Percentiles rank a stretch among this genome's conserved stretches.
These are phyloP conservation scores for Didymella glomerata DNA, from an alignment of 2,329 filamentous ascomycete species.

Conservation along the genomic window DNA sequence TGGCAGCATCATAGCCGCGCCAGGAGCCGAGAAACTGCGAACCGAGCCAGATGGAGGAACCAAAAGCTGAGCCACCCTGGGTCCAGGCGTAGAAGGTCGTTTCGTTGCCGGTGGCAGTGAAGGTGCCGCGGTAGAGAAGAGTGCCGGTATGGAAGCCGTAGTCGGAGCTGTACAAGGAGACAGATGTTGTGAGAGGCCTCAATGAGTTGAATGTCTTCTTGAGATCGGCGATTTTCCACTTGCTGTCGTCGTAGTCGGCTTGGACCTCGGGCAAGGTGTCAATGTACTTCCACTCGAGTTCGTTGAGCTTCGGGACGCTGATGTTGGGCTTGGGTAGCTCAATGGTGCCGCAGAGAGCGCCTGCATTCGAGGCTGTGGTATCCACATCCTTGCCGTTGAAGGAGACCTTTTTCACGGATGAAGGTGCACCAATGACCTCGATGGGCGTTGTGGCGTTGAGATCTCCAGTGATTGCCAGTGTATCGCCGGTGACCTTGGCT, in stretches of 20 bases:
- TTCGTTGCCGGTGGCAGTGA: slow-evolving; percentile 70
- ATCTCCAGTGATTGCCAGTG: slow-evolving; percentile 72
- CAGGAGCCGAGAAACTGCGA: slow-evolving; percentile 70
- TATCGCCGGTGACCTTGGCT: slow-evolving; percentile 63
- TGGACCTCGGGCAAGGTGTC: slow-evolving; percentile 76
- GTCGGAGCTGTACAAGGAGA: slow-evolving; percentile 71
- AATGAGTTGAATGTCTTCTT: slow-evolving; percentile 68
- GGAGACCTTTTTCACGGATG: slow-evolving; percentile 61
- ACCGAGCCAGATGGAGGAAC: slow-evolving; percentile 72
- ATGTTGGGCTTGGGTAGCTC: slow-evolving; percentile 61
- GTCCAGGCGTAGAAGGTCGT: slow-evolving; percentile 65
- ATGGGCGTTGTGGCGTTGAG: slow-evolving; percentile 73
- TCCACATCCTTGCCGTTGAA: slow-evolving; percentile 64
- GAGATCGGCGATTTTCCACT: slow-evolving; percentile 69
- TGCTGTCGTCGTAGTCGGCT: slow-evolving; percentile 70
- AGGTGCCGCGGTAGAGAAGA: slow-evolving; percentile 74
- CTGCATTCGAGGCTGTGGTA: slow-evolving; percentile 54
- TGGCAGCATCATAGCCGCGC: slow-evolving; percentile 62
- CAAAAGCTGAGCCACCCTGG: slow-evolving; percentile 73
- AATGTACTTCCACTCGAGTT: slow-evolving; percentile 72
- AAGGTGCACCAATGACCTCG: slow-evolving; percentile 71
- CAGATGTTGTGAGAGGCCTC: slow-evolving; percentile 66
- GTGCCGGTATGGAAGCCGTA: slow-evolving; percentile 77
- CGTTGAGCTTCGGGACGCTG: slow-evolving; percentile 64
- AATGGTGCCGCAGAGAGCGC: slow-evolving; percentile 62